A percentile compares a stretch with the other conserved stretches of the same genome.
Evolutionary conservation across 106 monocot species (phyloP).

Genomic region (Ottelia alismoides): DNA sequence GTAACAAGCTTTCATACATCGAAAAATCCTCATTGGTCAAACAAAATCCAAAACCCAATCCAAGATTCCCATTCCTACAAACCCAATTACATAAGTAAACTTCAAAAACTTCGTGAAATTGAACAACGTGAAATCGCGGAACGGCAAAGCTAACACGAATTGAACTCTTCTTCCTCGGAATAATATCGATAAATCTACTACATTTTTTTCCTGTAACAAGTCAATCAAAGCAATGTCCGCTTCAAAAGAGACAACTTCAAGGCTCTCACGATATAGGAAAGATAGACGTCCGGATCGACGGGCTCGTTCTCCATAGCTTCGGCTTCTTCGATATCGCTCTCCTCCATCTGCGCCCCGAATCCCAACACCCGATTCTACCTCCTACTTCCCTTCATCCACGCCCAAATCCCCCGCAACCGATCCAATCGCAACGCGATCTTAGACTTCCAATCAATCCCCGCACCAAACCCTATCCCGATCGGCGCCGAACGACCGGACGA

Average conservation of each 20-base stretch:
- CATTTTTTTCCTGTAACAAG: neutral
- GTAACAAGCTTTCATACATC: neutral
- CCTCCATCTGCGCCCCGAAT: neutral
- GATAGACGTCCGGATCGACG: constrained; percentile 11
- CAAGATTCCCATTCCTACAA: too few species aligned
- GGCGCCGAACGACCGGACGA: too few species aligned
- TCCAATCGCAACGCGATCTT: neutral
- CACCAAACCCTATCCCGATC: too few species aligned
- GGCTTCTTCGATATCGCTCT: constrained; percentile 17
- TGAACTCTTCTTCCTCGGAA: neutral
- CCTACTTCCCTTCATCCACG: constrained; percentile 1
- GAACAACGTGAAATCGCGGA: too few species aligned
- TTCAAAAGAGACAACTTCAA: neutral
- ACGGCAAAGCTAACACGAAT: too few species aligned
- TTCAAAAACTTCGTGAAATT: neutral
- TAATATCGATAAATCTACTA: neutral
- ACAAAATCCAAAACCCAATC: too few species aligned
- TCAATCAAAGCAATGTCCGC: neutral
- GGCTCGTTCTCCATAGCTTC: neutral
- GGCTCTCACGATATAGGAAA: constrained; percentile 16
- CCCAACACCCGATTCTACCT: neutral
- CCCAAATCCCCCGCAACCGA: constrained; percentile 8
- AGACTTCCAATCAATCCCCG: neutral
- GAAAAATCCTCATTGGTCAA: neutral
- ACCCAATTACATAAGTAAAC: neutral